Percentiles rank a stretch among this genome's conserved stretches.
Evolutionary conservation across 345 rosid genomes (phyloP).

Genomic region (Pistacia atlantica): DNA sequence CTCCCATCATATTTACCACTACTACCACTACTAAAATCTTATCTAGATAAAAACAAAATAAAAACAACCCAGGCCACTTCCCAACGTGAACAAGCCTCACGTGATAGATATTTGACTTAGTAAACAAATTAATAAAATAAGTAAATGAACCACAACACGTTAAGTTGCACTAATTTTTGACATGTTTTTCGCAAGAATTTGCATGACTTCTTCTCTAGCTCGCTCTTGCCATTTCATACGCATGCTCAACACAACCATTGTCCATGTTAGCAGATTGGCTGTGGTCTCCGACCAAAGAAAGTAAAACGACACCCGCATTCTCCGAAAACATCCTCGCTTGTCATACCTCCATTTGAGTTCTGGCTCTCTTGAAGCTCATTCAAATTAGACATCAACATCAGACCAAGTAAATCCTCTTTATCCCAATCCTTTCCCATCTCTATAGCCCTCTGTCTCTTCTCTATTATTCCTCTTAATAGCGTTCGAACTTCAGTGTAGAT

Average conservation of each 20-base stretch:
- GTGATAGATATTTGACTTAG: no score
- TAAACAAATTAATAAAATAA: no score
- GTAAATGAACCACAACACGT: no score
- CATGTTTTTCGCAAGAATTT: slow-evolving; percentile 8
- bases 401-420: slow-evolving; percentile 17
- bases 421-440: not conserved
- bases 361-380: slow-evolving; percentile 12
- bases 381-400: slow-evolving; percentile 15
- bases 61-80: no score
- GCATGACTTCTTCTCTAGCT: slow-evolving; percentile 22
- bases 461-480: slow-evolving; percentile 13
- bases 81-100: no score
- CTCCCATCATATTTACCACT: no score
- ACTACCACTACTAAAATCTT: no score
- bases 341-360: slow-evolving; percentile 12
- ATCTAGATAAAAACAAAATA: no score
- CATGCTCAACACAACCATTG: slow-evolving; percentile 19
- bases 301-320: slow-evolving; percentile 28
- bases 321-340: slow-evolving; percentile 23
- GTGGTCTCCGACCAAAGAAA: slow-evolving; percentile 44
- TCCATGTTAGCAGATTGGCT: slow-evolving; percentile 30
- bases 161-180: no score
- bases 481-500: slow-evolving; percentile 18
- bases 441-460: slow-evolving; percentile 21
- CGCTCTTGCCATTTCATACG: slow-evolving; percentile 25